Evolutionary conservation across 257 asterid genomes (phyloP).

Genomic region (Henckelia pumila): DNA sequence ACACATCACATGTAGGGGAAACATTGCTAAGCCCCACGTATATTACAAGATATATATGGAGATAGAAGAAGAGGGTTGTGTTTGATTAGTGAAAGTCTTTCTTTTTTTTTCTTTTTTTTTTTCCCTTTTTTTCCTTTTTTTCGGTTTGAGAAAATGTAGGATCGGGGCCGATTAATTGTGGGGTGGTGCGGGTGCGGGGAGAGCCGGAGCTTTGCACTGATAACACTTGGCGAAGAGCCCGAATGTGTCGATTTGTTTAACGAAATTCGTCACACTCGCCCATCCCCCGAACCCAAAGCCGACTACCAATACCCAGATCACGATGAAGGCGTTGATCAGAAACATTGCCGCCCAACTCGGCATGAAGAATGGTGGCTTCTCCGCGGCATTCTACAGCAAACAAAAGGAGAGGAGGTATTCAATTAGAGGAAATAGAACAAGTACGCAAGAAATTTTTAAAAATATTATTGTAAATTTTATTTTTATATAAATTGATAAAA

Average conservation of each 20-base stretch:
- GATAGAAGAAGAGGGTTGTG: background rate
- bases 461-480: too few species aligned
- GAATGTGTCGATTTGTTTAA: slow-evolving; percentile 70
- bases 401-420: background rate
- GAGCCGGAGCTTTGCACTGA: slow-evolving; percentile 70
- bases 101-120: too few species aligned
- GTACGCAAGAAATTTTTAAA: background rate
- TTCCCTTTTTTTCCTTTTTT: too few species aligned
- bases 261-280: slow-evolving; percentile 89
- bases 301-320: slow-evolving; percentile 63
- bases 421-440: background rate
- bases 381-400: slow-evolving; percentile 77
- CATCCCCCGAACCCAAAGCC: slow-evolving; percentile 99
- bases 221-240: slow-evolving; percentile 97
- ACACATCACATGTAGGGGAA: background rate
- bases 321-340: slow-evolving; percentile 58
- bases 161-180: slow-evolving; percentile 39
- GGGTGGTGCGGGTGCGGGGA: slow-evolving; percentile 29
- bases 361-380: slow-evolving; percentile 83
- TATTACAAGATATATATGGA: slow-evolving; percentile 49
- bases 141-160: background rate
- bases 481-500: slow-evolving; percentile 21
- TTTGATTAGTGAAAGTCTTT: slow-evolving; percentile 5
- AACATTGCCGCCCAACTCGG: slow-evolving; percentile 91
- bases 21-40: slow-evolving; percentile 44